These are phyloP conservation scores for Mycena galopus DNA, from an alignment of 768 basidiomycete genomes.

Conservation along the genomic window DNA sequence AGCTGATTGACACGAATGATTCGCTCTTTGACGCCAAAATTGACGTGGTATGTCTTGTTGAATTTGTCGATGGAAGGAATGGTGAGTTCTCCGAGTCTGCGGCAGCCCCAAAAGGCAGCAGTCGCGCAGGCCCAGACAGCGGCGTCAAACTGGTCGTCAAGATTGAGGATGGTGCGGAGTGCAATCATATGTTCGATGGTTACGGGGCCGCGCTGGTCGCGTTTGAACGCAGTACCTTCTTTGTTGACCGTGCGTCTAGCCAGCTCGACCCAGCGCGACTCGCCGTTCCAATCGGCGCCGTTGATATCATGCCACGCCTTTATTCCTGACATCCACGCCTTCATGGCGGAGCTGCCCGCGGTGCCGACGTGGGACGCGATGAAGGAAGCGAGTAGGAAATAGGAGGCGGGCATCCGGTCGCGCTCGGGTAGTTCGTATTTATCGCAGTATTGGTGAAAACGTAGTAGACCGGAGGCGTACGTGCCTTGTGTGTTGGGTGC, in stretches of 20 bases:
- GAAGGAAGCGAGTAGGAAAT: too few relatives aligned
- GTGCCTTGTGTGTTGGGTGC: too few relatives aligned
- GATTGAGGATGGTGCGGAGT: conserved; percentile 38
- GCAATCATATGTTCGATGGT: conserved; percentile 53
- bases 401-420: too few relatives aligned
- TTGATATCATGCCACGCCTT: too few relatives aligned
- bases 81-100: background rate
- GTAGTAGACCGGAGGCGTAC: too few relatives aligned
- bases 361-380: too few relatives aligned
- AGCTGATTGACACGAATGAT: background rate
- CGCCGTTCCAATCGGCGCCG: too few relatives aligned
- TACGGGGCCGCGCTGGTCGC: conserved; percentile 33
- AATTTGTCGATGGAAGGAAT: background rate
- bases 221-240: background rate
- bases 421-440: too few relatives aligned
- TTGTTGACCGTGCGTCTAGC: background rate
- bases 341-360: too few relatives aligned
- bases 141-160: conserved; percentile 44
- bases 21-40: background rate
- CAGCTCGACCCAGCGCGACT: too few relatives aligned
- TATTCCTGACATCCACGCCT: too few relatives aligned
- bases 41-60: background rate
- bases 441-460: too few relatives aligned
- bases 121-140: conserved; percentile 52
- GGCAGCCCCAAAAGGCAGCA: conserved; percentile 49